phyloP scores from a whole-genome alignment of 2,329 filamentous ascomycete genomes.

The Fusarium miscanthi region DNA sequence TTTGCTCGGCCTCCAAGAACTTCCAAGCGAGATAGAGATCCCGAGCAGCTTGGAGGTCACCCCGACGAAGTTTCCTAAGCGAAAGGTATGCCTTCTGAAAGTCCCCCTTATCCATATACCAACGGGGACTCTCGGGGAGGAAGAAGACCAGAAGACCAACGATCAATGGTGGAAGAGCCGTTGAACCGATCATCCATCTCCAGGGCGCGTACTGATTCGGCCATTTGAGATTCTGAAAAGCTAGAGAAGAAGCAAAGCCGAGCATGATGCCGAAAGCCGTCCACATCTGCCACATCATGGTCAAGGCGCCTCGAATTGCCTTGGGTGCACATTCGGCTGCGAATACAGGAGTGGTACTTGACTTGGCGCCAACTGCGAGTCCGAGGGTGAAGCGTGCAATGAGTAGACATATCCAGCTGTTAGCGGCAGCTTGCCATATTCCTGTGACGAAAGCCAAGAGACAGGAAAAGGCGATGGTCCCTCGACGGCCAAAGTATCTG shows the following conservation, averaged over 20 bases:
- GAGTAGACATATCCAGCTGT: constrained; percentile 69
- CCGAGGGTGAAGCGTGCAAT: constrained; percentile 73
- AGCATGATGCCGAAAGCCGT: constrained; percentile 71
- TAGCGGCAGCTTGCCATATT: constrained; percentile 57
- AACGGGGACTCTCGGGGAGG: not conserved
- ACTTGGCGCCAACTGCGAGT: constrained; percentile 74
- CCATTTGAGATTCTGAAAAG: constrained; percentile 63
- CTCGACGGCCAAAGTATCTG: constrained; percentile 68
- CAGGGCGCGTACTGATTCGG: constrained; percentile 24
- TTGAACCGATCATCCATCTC: constrained; percentile 56
- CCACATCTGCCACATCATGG: constrained; percentile 68
- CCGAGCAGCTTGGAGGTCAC: constrained; percentile 59
- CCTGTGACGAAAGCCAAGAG: constrained; percentile 59
- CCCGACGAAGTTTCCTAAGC: constrained; percentile 58
- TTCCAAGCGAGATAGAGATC: constrained; percentile 62
- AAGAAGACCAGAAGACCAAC: not conserved
- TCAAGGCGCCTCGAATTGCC: constrained; percentile 63
- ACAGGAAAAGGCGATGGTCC: constrained; percentile 72
- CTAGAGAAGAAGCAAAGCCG: constrained; percentile 66
- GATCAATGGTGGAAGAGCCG: constrained; percentile 13
- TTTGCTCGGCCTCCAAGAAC: constrained; percentile 45
- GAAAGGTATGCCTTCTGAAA: constrained; percentile 59
- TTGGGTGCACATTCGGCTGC: constrained; percentile 64
- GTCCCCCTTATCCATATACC: constrained; percentile 24
- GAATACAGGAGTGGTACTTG: constrained; percentile 57